These are phyloP conservation scores for Pigoraptor vietnamica DNA, from an alignment of 78 protist genomes.

Conservation along the genomic window DNA sequence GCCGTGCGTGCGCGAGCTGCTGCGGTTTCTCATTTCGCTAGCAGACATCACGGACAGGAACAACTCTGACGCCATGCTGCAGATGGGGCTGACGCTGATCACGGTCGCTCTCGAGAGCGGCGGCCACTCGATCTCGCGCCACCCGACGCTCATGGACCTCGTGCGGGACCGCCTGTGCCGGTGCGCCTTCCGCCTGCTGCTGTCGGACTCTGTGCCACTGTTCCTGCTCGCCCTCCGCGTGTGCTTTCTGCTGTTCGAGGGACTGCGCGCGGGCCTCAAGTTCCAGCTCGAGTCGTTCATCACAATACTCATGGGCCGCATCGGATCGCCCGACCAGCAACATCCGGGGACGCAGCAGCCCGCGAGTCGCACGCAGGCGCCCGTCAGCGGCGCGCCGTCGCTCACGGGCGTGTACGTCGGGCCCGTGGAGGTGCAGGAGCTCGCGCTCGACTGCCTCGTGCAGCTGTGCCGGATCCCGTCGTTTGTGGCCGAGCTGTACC, in stretches of 20 bases:
- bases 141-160: neutral
- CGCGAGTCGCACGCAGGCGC: neutral
- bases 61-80: neutral
- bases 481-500: slow-evolving; percentile 72
- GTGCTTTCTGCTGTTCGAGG: slow-evolving; percentile 19
- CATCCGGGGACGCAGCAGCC: neutral
- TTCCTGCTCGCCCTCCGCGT: slow-evolving; percentile 21
- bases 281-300: slow-evolving; percentile 39
- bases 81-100: neutral
- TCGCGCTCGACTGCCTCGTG: neutral
- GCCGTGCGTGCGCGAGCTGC: slow-evolving; percentile 18
- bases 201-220: neutral
- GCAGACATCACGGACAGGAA: neutral
- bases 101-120: neutral
- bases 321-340: neutral
- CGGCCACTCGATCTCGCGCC: neutral
- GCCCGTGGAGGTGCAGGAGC: neutral
- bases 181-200: neutral
- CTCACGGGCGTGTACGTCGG: neutral
- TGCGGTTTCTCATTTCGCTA: neutral
- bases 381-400: neutral
- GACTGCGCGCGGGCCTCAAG: slow-evolving; percentile 19
- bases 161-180: neutral
- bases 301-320: neutral
- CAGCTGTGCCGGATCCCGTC: slow-evolving; percentile 69